phyloP scores from a whole-genome alignment of 73 alveolate species.

The Halteria grandinella region DNA sequence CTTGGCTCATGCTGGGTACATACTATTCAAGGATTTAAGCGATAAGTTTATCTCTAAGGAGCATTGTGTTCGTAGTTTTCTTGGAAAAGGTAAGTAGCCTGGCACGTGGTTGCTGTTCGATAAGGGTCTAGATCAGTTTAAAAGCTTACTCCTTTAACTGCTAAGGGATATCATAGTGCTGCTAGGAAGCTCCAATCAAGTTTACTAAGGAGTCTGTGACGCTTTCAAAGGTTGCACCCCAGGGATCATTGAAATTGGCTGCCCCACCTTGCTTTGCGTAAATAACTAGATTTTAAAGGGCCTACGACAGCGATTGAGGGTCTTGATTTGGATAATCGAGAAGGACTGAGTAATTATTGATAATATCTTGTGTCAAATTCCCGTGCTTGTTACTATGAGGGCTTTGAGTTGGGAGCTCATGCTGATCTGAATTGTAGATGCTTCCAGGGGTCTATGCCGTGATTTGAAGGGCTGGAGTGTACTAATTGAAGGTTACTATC shows the following conservation, averaged over 20 bases:
- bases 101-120: not conserved
- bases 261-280: not conserved
- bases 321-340: not conserved
- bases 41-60: conserved; percentile 20
- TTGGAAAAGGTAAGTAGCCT: not conserved
- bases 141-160: not conserved
- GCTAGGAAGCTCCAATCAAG: too few relatives aligned
- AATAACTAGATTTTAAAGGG: not conserved
- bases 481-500: too few relatives aligned
- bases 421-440: too few relatives aligned
- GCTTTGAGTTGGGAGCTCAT: too few relatives aligned
- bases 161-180: not conserved
- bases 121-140: not conserved
- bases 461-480: too few relatives aligned
- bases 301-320: not conserved
- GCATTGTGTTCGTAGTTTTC: too few relatives aligned
- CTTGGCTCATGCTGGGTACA: not conserved
- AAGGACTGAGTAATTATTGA: too few relatives aligned
- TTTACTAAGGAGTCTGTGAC: conserved; percentile 25
- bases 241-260: not conserved
- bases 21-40: not conserved
- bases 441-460: too few relatives aligned
- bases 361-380: too few relatives aligned
- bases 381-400: too few relatives aligned
- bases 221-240: conserved; percentile 39